A percentile compares a stretch with the other conserved stretches of the same genome.
phyloP scores from a whole-genome alignment of 2,329 filamentous ascomycete genomes.

The Beauveria brongniartii region DNA sequence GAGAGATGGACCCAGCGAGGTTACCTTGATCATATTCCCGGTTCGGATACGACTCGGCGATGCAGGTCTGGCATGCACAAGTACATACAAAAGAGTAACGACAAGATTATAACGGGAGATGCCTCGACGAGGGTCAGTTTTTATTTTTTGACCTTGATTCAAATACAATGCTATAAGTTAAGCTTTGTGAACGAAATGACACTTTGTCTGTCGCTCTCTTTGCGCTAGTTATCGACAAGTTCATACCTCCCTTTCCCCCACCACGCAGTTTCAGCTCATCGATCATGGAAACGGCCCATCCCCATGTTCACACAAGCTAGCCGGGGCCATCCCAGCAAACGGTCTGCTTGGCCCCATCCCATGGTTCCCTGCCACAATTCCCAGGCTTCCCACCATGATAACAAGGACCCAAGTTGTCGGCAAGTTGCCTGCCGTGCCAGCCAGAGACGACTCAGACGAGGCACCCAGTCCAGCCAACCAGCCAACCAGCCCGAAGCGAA shows the following conservation, averaged over 20 bases:
- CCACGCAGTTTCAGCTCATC: slow-evolving; percentile 6
- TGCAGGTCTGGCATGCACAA: too few species aligned
- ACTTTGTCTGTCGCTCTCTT: neutral
- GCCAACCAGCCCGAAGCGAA: neutral
- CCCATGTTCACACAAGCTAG: neutral
- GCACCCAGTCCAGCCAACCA: neutral
- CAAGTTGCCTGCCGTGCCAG: too few species aligned
- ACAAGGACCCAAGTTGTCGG: too few species aligned
- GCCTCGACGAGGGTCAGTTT: too few species aligned
- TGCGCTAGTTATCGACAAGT: neutral
- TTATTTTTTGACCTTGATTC: too few species aligned
- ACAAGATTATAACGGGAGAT: neutral
- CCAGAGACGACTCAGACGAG: too few species aligned
- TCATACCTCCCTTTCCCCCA: neutral
- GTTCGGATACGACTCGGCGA: neutral
- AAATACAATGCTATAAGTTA: too few species aligned
- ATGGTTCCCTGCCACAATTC: neutral
- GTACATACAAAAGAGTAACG: neutral
- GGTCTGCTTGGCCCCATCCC: neutral
- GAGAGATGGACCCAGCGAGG: neutral
- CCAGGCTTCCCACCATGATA: neutral
- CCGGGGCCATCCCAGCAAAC: neutral
- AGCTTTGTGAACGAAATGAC: neutral
- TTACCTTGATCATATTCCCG: neutral
- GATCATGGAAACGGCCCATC: slow-evolving; percentile 1